Base-by-base conservation (phyloP, 2,329 filamentous ascomycete genomes). In the Monosporascus sp. region DNA sequence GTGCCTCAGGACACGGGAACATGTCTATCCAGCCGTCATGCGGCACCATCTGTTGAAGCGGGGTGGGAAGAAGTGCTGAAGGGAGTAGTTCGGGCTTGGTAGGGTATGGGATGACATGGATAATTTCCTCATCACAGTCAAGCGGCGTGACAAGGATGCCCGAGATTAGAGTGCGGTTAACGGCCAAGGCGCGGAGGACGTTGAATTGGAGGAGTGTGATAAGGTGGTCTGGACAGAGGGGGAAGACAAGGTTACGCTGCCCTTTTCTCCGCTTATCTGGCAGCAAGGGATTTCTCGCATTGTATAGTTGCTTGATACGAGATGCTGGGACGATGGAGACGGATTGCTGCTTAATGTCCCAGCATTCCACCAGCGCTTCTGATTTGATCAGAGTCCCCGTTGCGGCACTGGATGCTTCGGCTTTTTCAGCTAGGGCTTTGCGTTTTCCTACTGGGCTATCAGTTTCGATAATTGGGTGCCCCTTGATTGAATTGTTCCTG, bases 21-120 rank as follows among this genome's bases (percentile, higher is more conserved):
- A 72, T 20, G 60, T 76, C 72, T 55, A 77, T 71, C 73, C 74
- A 76, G 55, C 67, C 64, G 37, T 59, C 62, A 55, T 76, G 73
- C 26, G 63, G 64, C 14, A 68, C 60, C 15, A 63, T 70, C 50
- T 67, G 68, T 54, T 77, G 74, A 48, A 74, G 65, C 22, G 44
- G 35, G 5, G 73, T 77, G 8, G 74, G 73, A 5, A 65, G 51
- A 5, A 75, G 66, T 37, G 66, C 18, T 31, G 65, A 41, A 50
- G 70, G 71, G 41, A 73, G 41, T 35, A 63, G 49, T 48, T 61
- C 53, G 15, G 67, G 62, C 15, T 63, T 60, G 48, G 51, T 50
- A 40, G 65, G 70, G 55, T 61, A 67, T n/a, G 66, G 63, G 22
- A 66, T 8, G 48, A 65, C 49, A 55, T 68, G 63, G 49, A 65